Evolutionary conservation across 2,329 filamentous ascomycete species (phyloP), one percentile per base, ranked within the genome.

Genomic region (Claviceps arundinis): DNA sequence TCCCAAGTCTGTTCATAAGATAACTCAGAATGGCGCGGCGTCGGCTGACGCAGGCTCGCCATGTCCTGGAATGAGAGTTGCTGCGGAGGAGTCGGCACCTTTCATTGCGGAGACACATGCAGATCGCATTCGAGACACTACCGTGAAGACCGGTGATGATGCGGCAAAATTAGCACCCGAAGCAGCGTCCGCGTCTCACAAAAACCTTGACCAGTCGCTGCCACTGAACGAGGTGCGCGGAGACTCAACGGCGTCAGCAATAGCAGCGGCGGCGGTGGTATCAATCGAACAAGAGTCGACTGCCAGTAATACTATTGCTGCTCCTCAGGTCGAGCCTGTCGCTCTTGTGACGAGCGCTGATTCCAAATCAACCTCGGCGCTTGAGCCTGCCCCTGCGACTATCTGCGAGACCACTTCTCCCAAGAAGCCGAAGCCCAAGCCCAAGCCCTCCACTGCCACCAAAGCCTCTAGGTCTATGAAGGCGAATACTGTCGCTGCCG

Each of bases 1-100:
- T 22, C 63, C 66, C 8, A 66, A 65, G 56, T 66, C 66, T 16
- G 62, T 65, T 7, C 65, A 65, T 17, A 57, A 69, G 56, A 71
- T 66, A 8, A 68, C 69, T 22, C 50, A 68, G 49, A 63, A 68
- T 43, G 57, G 58, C 17, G 54, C 55, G 46, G 68, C 68, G 30
- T 65, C 68, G 2, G 66, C 61, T 14, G 19, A 19, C 19, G 66
- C 63, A 22, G 68, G 62, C 37, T 65, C 63, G 2, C 67, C 65
- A 6, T 57, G 64, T 42, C 68, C 64, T 2, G 68, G 65, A 55
- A 57, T 69, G 38, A 64, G 62, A 30, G 61, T 68, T 48, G 52
- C 60, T 5, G 30, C 30, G 9, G 60, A 62, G 37, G 66, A 68
- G 43, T 51, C 44, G 37, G 42, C 30, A 41, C 34, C 47, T 16